Conservation (phyloP, 2,329 filamentous ascomycete genomes). For the Xylaria sp. region DNA sequence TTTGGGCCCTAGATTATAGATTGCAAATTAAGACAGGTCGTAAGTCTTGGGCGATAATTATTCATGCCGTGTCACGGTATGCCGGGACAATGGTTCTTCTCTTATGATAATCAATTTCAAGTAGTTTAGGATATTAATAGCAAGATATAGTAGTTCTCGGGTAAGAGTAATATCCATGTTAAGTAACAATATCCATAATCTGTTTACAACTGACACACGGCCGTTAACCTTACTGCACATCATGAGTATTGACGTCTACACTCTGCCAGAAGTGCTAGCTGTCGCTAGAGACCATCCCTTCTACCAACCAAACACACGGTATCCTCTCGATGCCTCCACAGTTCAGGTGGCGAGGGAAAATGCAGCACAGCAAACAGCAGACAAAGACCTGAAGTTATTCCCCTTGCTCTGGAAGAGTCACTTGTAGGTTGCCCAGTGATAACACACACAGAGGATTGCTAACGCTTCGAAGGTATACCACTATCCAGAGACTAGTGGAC, state of each 20-base stretch:
- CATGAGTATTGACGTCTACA: constrained; percentile 24
- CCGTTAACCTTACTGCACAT: background rate
- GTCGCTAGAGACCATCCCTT: constrained; percentile 46
- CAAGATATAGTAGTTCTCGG: too few relatives aligned
- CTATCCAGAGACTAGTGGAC: constrained; percentile 43
- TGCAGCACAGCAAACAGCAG: background rate
- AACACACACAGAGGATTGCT: background rate
- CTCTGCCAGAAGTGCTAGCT: constrained; percentile 42
- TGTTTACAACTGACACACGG: too few relatives aligned
- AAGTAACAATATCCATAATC: too few relatives aligned
- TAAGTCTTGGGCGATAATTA: too few relatives aligned
- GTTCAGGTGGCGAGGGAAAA: constrained; percentile 15
- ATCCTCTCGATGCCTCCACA: constrained; percentile 38
- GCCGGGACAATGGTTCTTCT: too few relatives aligned
- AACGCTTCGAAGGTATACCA: constrained; percentile 40
- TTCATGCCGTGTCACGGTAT: too few relatives aligned
- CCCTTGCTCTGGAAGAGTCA: constrained; percentile 25
- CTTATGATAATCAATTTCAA: too few relatives aligned
- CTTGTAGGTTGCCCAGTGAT: constrained; percentile 9
- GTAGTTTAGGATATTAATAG: too few relatives aligned
- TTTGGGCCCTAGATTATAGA: too few relatives aligned
- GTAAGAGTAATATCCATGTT: too few relatives aligned
- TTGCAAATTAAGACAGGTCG: too few relatives aligned
- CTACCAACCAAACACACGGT: constrained; percentile 37
- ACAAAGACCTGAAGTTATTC: background rate